Evolutionary conservation across 2,329 filamentous ascomycete species (phyloP), one percentile per base, ranked within the genome.

Genomic region (Trichoderma oligosporum): DNA sequence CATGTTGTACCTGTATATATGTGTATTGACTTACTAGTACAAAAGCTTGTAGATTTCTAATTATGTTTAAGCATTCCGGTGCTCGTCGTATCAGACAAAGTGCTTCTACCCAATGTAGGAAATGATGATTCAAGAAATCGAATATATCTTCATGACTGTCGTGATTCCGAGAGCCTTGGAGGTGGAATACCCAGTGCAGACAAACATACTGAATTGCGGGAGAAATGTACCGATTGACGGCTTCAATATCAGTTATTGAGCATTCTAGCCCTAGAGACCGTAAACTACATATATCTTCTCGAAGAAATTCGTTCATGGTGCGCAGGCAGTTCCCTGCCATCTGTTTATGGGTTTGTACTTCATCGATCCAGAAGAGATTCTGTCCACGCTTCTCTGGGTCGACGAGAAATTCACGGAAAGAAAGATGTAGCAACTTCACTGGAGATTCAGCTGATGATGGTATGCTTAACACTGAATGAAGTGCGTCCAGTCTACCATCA

Each of bases 21-120:
- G 11, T 38, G 16, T 16, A 31, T 36, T 9, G 24, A 29, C 16
- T 27, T 5, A 20, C n/a, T n/a, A 41, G 18, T 7, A 38, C 16
- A 12, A 39, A 12, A n/a, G 33, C 7, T 52, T 52, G 48, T 41
- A 52, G 18, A n/a, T 14, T 27, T 20, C 27, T 41, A 16, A 52
- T 52, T 7, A 39, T n/a, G 8, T 22, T 27, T n/a, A 52, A 25
- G 36, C 35, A 58, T 7, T 65, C 62, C 3, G 47, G 8, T 1
- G 20, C 12, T 20, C 65, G 61, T n/a, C 66, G 63, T 29, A 74
- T 63, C 6, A 73, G 61, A 47, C 69, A 70, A 20, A 76, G 61
- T 5, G 67, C 70, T 61, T 77, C 73, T 3, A 76, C 60, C 74
- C 72, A 77, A 56, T 77, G 64, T 2, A 78, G 72, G 48, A 76